Base-by-base conservation (phyloP, 2,329 filamentous ascomycete genomes). In the Sporothrix dimorphospora region DNA sequence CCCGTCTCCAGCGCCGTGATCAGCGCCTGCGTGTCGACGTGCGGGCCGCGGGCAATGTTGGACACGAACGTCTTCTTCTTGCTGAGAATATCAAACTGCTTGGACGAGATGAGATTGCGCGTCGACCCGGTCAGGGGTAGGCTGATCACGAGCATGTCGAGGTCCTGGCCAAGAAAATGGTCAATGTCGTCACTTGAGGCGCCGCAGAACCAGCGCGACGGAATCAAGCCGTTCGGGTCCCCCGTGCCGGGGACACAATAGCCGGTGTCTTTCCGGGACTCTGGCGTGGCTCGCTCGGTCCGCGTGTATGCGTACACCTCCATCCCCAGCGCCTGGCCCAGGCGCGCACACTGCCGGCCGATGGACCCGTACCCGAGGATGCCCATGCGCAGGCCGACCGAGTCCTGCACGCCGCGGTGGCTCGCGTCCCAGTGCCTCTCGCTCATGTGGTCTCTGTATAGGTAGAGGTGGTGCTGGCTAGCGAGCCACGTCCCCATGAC, bases 221-320 rank as follows among this genome's bases (percentile, higher is more conserved):
- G 83, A 16, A 84, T 75, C 9, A 73, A 71, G 27, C 83, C 82
- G 1, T 81, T 79, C 0, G 80, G 79, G 72, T 85, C 83, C 3
- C 83, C 83, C 3, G 89, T 90, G 2, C 88, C 87, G 0, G 90
- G 90, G 0, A 91, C 85, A 71, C 90, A 86, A 79, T 89, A 93
- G 11, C 88, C 87, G 3, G 79, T 77, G 78, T 92, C 90, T 57
- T 80, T 82, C 65, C 85, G 86, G 21, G 86, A 88, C 75, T 89
- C 88, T 0, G 87, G 84, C 0, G 90, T 92, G 8, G 71, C 21
- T 3, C 69, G 66, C 63, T 66, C 70, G 40, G 84, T 85, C 4
- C 89, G 89, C 1, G 91, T 92, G 81, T 90, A 92, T 1, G 90
- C 91, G 75, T 91, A 82, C 1, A 93, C 87, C 42, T 88, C 83